Conservation (phyloP, 78 protist genomes). For the Dictyostelium brefeldianum region DNA sequence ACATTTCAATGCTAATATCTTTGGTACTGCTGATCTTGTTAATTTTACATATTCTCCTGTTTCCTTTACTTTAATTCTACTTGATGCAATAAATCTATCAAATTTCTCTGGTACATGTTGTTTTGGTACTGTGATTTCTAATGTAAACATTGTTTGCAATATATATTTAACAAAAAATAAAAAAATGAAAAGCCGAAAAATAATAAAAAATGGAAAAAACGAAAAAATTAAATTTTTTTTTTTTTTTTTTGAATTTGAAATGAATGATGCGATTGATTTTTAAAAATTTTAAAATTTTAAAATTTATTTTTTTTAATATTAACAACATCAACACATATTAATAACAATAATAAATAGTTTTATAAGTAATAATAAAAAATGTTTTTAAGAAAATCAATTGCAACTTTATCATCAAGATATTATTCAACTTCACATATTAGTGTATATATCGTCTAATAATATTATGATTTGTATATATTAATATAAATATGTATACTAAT, state of each 20-base stretch:
- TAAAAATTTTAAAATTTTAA: not conserved
- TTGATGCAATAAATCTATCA: conserved; percentile 34
- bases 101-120: conserved; percentile 60
- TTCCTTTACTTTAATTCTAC: conserved; percentile 10
- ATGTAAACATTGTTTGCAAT: conserved; percentile 46
- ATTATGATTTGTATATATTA: no score
- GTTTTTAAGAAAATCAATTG: conserved; percentile 1
- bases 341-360: no score
- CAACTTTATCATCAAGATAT: not conserved
- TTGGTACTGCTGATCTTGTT: conserved; percentile 35
- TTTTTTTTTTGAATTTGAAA: not conserved
- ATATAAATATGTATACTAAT: no score
- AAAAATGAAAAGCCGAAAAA: not conserved
- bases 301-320: not conserved
- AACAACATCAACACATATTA: not conserved
- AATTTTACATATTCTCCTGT: conserved; percentile 27
- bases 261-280: not conserved
- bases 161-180: not conserved
- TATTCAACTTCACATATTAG: not conserved
- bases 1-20: conserved; percentile 7
- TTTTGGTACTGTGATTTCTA: conserved; percentile 57
- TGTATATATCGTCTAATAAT: no score
- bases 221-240: not conserved
- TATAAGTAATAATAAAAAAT: not conserved
- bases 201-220: not conserved